phyloP scores from a whole-genome alignment of 2,329 filamentous ascomycete species.

The Fusarium pilosicola region DNA sequence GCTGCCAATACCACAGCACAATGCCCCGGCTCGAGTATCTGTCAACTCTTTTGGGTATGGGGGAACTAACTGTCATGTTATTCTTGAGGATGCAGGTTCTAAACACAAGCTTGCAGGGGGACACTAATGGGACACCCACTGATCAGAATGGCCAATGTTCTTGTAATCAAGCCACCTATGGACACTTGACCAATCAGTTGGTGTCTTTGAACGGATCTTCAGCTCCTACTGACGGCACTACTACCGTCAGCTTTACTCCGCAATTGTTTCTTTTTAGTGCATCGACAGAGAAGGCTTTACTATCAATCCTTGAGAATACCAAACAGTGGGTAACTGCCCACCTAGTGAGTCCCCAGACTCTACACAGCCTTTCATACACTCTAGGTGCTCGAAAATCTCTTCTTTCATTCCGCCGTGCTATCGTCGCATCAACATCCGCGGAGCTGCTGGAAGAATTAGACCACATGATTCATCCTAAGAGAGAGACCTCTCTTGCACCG shows the following conservation, averaged over 20 bases:
- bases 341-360: not conserved
- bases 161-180: not conserved
- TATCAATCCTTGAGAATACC: not conserved
- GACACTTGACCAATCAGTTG: not conserved
- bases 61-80: conserved; percentile 8
- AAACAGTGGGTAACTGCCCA: not conserved
- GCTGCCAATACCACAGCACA: not conserved
- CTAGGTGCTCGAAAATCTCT: not conserved
- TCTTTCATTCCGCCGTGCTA: not conserved
- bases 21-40: not conserved
- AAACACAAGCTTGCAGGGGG: not conserved
- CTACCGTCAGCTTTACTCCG: not conserved
- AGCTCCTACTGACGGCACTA: too few species aligned
- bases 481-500: not conserved
- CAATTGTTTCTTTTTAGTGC: not conserved
- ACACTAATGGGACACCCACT: not conserved
- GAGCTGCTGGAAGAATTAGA: not conserved
- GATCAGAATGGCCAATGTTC: fast-evolving
- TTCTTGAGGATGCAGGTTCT: not conserved
- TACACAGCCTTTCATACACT: not conserved
- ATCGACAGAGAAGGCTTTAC: conserved; percentile 1
- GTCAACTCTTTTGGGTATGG: conserved; percentile 11
- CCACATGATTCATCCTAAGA: not conserved
- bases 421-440: not conserved
- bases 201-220: not conserved